Evolutionary conservation across 2,329 filamentous ascomycete genomes (phyloP).

Genomic region (Dactylella cylindrospora): DNA sequence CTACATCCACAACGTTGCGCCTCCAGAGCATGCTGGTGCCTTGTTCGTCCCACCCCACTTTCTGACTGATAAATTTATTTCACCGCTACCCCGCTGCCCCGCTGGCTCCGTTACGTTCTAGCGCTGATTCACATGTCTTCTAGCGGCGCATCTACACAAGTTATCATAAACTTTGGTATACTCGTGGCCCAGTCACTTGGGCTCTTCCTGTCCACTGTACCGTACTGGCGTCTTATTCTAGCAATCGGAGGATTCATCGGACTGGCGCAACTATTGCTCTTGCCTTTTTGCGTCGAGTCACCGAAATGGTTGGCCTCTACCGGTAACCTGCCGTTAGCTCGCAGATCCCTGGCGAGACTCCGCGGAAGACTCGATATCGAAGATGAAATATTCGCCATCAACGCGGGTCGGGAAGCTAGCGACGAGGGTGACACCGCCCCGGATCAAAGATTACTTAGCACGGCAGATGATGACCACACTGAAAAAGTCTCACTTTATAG

Average conservation of each 20-base stretch:
- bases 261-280: conserved; percentile 65
- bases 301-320: conserved; percentile 79
- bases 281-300: conserved; percentile 81
- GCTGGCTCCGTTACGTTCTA: neutral
- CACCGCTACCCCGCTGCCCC: neutral
- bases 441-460: conserved; percentile 65
- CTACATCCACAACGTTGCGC: conserved; percentile 90
- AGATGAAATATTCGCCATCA: conserved; percentile 68
- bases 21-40: conserved; percentile 70
- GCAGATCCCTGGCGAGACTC: conserved; percentile 70
- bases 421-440: conserved; percentile 43
- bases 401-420: conserved; percentile 51
- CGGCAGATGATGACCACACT: conserved; percentile 29
- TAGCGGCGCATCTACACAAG: conserved; percentile 74
- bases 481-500: conserved; percentile 63
- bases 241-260: conserved; percentile 71
- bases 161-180: conserved; percentile 91
- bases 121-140: neutral
- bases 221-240: conserved; percentile 81
- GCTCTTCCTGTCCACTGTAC: conserved; percentile 72
- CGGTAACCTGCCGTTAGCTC: conserved; percentile 63
- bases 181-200: conserved; percentile 79
- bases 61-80: neutral
- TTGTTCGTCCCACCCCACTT: conserved; percentile 56
- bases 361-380: conserved; percentile 72